Conservation (phyloP, 139 green algal species). For the Bryopsis sp. region DNA sequence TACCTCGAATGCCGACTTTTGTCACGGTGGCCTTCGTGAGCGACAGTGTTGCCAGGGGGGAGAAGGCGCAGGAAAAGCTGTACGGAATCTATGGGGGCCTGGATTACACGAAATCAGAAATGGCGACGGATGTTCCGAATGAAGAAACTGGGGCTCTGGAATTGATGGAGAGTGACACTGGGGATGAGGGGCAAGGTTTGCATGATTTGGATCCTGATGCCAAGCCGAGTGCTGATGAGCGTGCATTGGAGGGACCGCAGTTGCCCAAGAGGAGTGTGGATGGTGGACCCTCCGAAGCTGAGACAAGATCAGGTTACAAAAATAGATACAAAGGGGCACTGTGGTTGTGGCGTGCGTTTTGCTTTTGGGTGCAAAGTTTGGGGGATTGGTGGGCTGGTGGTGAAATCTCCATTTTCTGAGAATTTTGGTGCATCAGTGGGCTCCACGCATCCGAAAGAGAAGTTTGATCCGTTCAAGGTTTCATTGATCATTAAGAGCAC, state of each 20-base stretch:
- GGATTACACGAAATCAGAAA: not conserved
- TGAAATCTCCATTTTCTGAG: no score
- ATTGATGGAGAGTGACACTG: not conserved
- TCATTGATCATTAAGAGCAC: not conserved
- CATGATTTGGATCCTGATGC: not conserved
- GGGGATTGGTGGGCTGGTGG: no score
- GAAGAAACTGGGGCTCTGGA: not conserved
- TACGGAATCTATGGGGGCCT: not conserved
- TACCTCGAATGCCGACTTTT: no score
- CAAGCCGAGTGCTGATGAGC: not conserved
- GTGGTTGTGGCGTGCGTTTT: no score
- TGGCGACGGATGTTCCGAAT: not conserved
- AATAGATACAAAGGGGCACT: no score
- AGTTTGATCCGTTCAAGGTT: not conserved
- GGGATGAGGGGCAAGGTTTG: not conserved
- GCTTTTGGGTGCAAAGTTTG: no score
- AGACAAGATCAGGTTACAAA: no score
- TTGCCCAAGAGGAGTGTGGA: not conserved
- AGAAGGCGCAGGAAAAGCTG: not conserved
- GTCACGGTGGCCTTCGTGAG: constrained; percentile 6
- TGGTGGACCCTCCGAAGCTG: no score
- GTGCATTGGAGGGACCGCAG: not conserved
- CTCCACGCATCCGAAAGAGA: not conserved
- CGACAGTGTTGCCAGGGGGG: not conserved
- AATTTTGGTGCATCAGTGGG: not conserved